Base-by-base conservation (phyloP, 257 asterid genomes). In the Gardenia jasminoides region DNA sequence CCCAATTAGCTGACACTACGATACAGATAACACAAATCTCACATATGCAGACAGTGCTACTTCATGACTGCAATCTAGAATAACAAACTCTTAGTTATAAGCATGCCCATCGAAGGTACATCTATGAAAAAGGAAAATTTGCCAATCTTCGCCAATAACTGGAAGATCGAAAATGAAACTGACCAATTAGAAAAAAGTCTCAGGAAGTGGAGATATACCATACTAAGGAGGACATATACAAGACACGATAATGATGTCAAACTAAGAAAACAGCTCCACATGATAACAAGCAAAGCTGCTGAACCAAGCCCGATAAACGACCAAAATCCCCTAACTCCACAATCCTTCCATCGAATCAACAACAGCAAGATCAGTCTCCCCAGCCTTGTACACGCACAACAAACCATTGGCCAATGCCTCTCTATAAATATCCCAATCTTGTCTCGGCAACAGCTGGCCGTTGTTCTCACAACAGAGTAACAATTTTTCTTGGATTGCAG, bases 231-330 rank as follows among this genome's bases (percentile, higher is more conserved):
- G 88, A 96, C 94, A 67, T 92, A 96, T 44, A 92, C 86, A 79
- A 96, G 97, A 77, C 98, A 96, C 24, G 97, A 86, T 87, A 94
- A 81, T 11, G 99, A 96, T 59, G 99, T 94, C 90, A 96, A 88
- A 89, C 97, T 96, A 67, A 96, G 87, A 84, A 94, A 96, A 91
- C 94, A 96, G 85, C 97, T 90, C 98, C 99, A 96, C 98, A 96
- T 91, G 78, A 96, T 91, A 70, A 91, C 86, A 69, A 96, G 95
- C 84, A 94, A 84, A 59, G 99, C 98, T 1, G 98, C 95, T 15
- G 98, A 88, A 81, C 96, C 98, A 83, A 96, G 90, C 78, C 90
- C 91, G n/a, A 85, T 30, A 81, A 96, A 87, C 8, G 99, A 96
- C 74, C 62, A 77, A 65, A 90, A 87, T 64, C 98, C 99, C 67